A percentile compares a stretch with the other conserved stretches of the same genome.
Conservation (phyloP, 148 eudicot genomes). For the Camellia granthamiana region DNA sequence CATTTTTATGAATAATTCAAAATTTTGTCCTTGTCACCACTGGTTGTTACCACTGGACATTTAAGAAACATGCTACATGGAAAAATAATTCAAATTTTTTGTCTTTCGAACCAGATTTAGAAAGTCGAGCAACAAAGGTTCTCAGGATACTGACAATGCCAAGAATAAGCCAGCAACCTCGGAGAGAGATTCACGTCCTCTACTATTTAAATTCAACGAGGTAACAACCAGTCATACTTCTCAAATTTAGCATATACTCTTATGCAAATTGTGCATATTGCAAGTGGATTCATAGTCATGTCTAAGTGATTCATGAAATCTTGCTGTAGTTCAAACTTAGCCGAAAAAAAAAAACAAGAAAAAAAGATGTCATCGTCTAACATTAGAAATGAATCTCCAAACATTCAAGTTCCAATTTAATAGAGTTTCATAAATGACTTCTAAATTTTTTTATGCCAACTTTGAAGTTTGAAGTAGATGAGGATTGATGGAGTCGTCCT, state of each 20-base stretch:
- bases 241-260: not conserved
- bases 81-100: not conserved
- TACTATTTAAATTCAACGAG: constrained; percentile 94
- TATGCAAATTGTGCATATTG: not conserved
- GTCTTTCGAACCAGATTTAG: constrained; percentile 56
- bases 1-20: too few relatives aligned
- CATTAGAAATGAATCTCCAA: not conserved
- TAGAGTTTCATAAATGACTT: not conserved
- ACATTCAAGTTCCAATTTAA: not conserved
- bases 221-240: constrained; percentile 25
- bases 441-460: not conserved
- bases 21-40: too few relatives aligned
- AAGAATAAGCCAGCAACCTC: constrained; percentile 36
- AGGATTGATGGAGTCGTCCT: too few relatives aligned
- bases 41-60: not conserved
- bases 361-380: too few relatives aligned
- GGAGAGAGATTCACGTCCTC: constrained; percentile 72
- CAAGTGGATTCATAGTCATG: not conserved
- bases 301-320: not conserved
- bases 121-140: constrained; percentile 42
- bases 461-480: not conserved
- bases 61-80: not conserved
- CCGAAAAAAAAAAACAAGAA: not conserved
- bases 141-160: constrained; percentile 34
- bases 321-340: not conserved